Conservation (phyloP, 2,329 filamentous ascomycete genomes). For the Aspergillus ochraceus region DNA sequence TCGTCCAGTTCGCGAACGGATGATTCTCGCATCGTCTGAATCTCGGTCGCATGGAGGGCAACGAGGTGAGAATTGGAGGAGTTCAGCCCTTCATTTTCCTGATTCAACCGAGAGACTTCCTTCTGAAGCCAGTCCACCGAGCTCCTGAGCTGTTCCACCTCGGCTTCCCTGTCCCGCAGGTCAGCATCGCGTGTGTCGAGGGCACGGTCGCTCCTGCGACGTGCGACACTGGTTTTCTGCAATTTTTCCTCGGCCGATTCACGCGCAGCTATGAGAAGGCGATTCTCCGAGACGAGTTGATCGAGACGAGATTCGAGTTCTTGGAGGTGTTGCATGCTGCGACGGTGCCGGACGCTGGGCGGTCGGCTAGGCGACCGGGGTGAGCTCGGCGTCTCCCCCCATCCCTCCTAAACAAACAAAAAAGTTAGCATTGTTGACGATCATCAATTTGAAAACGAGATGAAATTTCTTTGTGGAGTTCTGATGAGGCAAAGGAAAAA, state of each 20-base stretch:
- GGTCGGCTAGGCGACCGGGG: constrained; percentile 91
- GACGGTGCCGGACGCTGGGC: constrained; percentile 92
- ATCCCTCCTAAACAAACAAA: constrained; percentile 71
- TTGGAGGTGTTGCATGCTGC: constrained; percentile 90
- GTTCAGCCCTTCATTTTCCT: constrained; percentile 77
- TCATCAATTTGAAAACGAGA: no score
- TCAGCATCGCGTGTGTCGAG: constrained; percentile 66
- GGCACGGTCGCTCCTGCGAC: constrained; percentile 56
- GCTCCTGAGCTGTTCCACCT: constrained; percentile 79
- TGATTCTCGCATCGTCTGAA: constrained; percentile 62
- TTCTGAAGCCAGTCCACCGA: constrained; percentile 77
- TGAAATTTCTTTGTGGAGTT: no score
- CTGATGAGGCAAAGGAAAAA: no score
- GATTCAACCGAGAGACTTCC: constrained; percentile 76
- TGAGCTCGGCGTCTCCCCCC: constrained; percentile 80
- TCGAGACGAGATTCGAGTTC: constrained; percentile 87
- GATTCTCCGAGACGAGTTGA: constrained; percentile 82
- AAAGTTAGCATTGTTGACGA: constrained; percentile 5
- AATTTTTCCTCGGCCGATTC: constrained; percentile 66
- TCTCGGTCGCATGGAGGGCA: constrained; percentile 71
- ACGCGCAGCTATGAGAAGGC: constrained; percentile 71
- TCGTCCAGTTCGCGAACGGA: constrained; percentile 69
- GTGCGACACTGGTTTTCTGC: constrained; percentile 55
- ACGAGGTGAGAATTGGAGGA: constrained; percentile 76
- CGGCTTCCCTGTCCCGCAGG: constrained; percentile 77